Evolutionary conservation across 202 grass and related monocot species (phyloP), one percentile per base, ranked within the genome.

Genomic region (Bolboschoenoplectus hybrid): DNA sequence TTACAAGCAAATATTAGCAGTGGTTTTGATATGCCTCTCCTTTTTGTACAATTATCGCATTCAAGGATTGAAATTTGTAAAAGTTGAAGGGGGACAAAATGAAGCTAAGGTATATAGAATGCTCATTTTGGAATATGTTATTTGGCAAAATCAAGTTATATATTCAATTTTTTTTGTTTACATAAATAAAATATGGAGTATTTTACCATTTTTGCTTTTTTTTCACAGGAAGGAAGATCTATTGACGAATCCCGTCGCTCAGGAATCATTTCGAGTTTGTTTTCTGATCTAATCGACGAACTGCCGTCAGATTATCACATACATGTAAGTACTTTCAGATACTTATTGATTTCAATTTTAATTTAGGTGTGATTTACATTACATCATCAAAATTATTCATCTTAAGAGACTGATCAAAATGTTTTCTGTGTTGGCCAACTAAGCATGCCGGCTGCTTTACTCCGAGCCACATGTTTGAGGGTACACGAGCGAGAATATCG

Each of bases 401-500:
- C 35, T 20, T 5, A 12, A 77, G 1, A 4, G 7, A 53, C 50
- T 77, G 4, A 51, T 51, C 3, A 77, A 77, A 46, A 35, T 12
- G 4, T 44, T 2, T 7, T 43, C 5, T 69, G 4, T 43, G 4
- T 17, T 69, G 66, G 66, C 39, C 6, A 14, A 41, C 52, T 9
- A 10, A 81, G 76, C 26, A 62, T 44, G 76, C 51, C 35, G 76
- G 51, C 39, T 81, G 5, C 32, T 80, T 56, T 62, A 41, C 14
- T 39, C 35, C 46, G 10, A 62, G 7, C 35, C 3, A 17, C 2
- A 8, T 0, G 7, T 44, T 14, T 2, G 5, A 60, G 1, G 76
- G 76, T 7, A 80, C 49, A 36, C 13, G 53, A 81, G 76, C 76
- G 7, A 61, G 76, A 81, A 81, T 83, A 66, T 67, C 60, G 3